A percentile compares a stretch with the other conserved stretches of the same genome.
Conservation (phyloP, 2,329 filamentous ascomycete genomes). For the Fusarium piperis region DNA sequence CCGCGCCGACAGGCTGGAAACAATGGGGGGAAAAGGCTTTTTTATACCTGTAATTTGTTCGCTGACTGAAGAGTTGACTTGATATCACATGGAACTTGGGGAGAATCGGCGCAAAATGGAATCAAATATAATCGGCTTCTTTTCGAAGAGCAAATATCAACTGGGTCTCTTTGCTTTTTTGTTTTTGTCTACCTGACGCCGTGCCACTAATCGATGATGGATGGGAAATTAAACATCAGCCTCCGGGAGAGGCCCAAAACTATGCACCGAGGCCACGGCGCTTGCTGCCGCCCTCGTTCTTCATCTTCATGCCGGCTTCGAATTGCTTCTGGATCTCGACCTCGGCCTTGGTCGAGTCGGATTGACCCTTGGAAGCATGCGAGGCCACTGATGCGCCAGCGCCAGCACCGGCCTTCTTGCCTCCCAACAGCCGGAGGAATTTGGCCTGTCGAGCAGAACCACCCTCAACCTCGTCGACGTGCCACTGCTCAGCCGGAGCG, state of each 20-base stretch:
- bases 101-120: constrained; percentile 43
- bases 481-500: constrained; percentile 58
- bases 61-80: constrained; percentile 25
- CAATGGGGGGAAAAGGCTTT: neutral
- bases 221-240: neutral
- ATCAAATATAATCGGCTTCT: constrained; percentile 34
- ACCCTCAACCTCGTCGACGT: constrained; percentile 62
- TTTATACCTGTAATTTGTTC: constrained; percentile 30
- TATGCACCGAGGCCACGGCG: constrained; percentile 64
- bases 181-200: constrained; percentile 44
- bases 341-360: constrained; percentile 54
- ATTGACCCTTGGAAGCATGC: constrained; percentile 39
- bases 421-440: constrained; percentile 66
- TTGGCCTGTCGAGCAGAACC: constrained; percentile 62
- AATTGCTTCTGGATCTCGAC: constrained; percentile 67
- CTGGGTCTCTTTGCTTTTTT: constrained; percentile 29
- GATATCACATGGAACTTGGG: constrained; percentile 40
- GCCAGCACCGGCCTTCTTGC: constrained; percentile 55
- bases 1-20: neutral
- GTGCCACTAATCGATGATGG: constrained; percentile 21
- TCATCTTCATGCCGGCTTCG: constrained; percentile 65
- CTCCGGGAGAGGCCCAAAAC: constrained; percentile 11
- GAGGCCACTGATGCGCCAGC: constrained; percentile 33
- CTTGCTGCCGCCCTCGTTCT: constrained; percentile 60
- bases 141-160: constrained; percentile 24